phyloP scores from a whole-genome alignment of 306 rosid species.

The Potentilla sterilis region DNA sequence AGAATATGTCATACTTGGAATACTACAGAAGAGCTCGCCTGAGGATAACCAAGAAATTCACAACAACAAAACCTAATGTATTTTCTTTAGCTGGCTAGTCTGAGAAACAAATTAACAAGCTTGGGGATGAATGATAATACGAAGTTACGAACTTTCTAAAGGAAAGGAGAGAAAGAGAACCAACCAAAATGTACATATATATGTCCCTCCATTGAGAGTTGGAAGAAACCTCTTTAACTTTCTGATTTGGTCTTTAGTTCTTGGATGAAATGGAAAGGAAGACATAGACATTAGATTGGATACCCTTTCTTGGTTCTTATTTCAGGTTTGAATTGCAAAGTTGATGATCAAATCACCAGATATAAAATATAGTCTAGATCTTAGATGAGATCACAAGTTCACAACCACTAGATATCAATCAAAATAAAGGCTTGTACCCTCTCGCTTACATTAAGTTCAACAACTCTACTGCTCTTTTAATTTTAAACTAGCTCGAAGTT shows the following conservation, averaged over 20 bases:
- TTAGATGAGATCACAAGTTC: not conserved
- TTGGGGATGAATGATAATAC: not conserved
- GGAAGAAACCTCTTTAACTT: slow-evolving; percentile 14
- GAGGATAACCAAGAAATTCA: not conserved
- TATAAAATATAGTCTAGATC: not conserved
- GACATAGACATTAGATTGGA: slow-evolving; percentile 5
- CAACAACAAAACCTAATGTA: not conserved
- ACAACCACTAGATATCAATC: not conserved
- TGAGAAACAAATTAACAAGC: not conserved
- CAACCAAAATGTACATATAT: slow-evolving; percentile 19
- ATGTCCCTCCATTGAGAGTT: slow-evolving; percentile 25
- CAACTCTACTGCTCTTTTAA: no score
- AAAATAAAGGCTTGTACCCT: no score
- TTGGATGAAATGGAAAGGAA: slow-evolving; percentile 27
- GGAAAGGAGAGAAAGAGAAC: slow-evolving; percentile 29
- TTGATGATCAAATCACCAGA: not conserved
- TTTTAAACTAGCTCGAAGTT: no score
- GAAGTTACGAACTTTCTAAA: not conserved
- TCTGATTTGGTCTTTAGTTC: slow-evolving; percentile 31
- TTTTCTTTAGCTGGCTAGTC: not conserved
- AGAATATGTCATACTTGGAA: no score
- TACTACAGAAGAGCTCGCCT: not conserved
- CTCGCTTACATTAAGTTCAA: no score
- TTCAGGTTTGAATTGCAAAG: slow-evolving; percentile 13
- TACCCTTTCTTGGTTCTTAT: slow-evolving; percentile 17